phyloP scores from a whole-genome alignment of 2,329 filamentous ascomycete genomes.

The Harringtonia aguacate region DNA sequence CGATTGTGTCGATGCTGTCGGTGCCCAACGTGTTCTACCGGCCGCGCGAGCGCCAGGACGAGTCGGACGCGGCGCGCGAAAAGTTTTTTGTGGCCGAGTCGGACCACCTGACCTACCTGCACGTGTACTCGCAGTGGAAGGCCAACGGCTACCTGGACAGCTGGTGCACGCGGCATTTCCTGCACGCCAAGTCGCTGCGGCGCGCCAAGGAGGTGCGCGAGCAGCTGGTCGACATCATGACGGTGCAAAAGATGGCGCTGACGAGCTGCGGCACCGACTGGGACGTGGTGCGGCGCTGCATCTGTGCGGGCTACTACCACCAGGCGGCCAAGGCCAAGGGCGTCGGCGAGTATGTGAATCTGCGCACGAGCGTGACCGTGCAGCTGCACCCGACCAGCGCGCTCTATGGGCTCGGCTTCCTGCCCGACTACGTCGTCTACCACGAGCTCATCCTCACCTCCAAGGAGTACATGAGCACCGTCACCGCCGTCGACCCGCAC shows the following conservation, averaged over 20 bases:
- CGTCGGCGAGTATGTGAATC: slow-evolving; percentile 93
- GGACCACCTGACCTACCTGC: slow-evolving; percentile 88
- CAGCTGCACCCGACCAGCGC: slow-evolving; percentile 91
- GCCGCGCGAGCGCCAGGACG: slow-evolving; percentile 91
- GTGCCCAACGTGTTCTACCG: slow-evolving; percentile 96
- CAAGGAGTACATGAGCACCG: slow-evolving; percentile 97
- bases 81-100: slow-evolving; percentile 99
- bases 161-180: slow-evolving; percentile 89
- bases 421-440: slow-evolving; percentile 95
- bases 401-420: slow-evolving; percentile 82
- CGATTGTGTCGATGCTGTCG: slow-evolving; percentile 95
- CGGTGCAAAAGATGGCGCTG: slow-evolving; percentile 81
- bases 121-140: slow-evolving; percentile 94
- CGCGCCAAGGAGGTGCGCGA: slow-evolving; percentile 90
- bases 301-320: slow-evolving; percentile 96
- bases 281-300: slow-evolving; percentile 91
- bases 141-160: slow-evolving; percentile 79
- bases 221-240: slow-evolving; percentile 89
- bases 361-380: slow-evolving; percentile 87
- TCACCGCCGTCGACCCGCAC: slow-evolving; percentile 90
- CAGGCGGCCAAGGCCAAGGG: slow-evolving; percentile 95
- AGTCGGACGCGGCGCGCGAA: slow-evolving; percentile 88
- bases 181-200: slow-evolving; percentile 88
- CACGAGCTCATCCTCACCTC: slow-evolving; percentile 95
- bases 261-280: slow-evolving; percentile 90